Percentiles rank a stretch among this genome's conserved stretches.
These are phyloP conservation scores for Zymoseptoria tritici DNA, from an alignment of 2,329 filamentous ascomycete genomes.

Conservation along the genomic window DNA sequence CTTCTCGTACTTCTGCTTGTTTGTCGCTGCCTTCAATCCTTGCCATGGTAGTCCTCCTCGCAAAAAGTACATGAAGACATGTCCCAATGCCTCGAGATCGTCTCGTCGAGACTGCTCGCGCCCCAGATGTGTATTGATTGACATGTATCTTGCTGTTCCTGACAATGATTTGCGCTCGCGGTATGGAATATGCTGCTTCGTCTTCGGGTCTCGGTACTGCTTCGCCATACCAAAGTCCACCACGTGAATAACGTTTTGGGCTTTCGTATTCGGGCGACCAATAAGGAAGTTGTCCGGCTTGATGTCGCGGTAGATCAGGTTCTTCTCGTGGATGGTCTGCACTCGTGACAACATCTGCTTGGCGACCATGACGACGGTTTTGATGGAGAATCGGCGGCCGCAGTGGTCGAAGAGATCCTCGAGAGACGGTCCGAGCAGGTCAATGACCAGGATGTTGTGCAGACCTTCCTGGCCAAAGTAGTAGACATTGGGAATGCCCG, in stretches of 20 bases:
- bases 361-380: conserved; percentile 98
- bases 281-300: conserved; percentile 99
- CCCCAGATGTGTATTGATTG: conserved; percentile 97
- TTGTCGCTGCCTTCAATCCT: conserved; percentile 39
- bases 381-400: conserved; percentile 87
- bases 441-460: conserved; percentile 97
- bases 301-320: conserved; percentile 97
- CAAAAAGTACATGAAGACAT: conserved; percentile 65
- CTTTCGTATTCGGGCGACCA: conserved; percentile 81
- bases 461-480: conserved; percentile 98
- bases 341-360: conserved; percentile 98
- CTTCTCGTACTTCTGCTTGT: conserved; percentile 86
- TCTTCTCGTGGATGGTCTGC: conserved; percentile 95
- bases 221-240: conserved; percentile 99
- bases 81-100: conserved; percentile 77
- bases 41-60: conserved; percentile 61
- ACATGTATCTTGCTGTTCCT: conserved; percentile 97
- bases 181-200: conserved; percentile 97
- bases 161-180: conserved; percentile 94
- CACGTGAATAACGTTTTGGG: conserved; percentile 96
- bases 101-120: conserved; percentile 93
- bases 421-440: conserved; percentile 86
- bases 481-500: conserved; percentile 98
- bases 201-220: conserved; percentile 97
- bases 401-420: conserved; percentile 98